Percentiles rank a stretch among this genome's conserved stretches.
phyloP scores from a whole-genome alignment of 2,329 filamentous ascomycete species.

The Diaporthe batatas region DNA sequence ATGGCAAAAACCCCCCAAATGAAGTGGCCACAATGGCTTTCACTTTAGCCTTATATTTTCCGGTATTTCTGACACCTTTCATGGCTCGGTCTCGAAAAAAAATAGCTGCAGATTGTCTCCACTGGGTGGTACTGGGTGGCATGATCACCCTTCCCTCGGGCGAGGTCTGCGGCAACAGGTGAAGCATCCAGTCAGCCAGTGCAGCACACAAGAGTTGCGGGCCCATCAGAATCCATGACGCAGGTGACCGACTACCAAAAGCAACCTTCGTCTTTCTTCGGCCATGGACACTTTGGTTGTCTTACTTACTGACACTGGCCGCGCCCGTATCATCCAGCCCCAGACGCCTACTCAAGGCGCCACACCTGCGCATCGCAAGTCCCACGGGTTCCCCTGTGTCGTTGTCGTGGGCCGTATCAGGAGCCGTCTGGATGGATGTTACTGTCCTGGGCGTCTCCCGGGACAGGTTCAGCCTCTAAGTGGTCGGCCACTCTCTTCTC shows the following conservation, averaged over 20 bases:
- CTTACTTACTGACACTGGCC: neutral
- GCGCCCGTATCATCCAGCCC: neutral
- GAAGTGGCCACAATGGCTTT: neutral
- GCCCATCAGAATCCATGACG: neutral
- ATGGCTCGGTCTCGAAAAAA: neutral
- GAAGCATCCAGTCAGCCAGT: neutral
- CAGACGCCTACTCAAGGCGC: no score
- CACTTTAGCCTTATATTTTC: neutral
- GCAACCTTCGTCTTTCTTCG: neutral
- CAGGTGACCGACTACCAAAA: neutral
- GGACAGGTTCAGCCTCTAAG: neutral
- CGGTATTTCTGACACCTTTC: neutral
- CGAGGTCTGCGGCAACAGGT: neutral
- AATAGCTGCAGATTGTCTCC: neutral
- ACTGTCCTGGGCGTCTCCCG: no score
- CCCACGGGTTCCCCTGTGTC: neutral
- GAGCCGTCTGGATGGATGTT: neutral
- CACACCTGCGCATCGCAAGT: neutral
- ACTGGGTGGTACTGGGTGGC: neutral
- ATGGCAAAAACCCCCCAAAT: neutral
- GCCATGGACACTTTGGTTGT: neutral
- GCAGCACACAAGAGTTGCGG: neutral
- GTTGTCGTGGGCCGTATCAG: neutral
- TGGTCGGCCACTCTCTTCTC: neutral
- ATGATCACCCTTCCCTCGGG: neutral